phyloP scores from a whole-genome alignment of 192 early-diverging fungal species.

The Coemansia sp. region DNA sequence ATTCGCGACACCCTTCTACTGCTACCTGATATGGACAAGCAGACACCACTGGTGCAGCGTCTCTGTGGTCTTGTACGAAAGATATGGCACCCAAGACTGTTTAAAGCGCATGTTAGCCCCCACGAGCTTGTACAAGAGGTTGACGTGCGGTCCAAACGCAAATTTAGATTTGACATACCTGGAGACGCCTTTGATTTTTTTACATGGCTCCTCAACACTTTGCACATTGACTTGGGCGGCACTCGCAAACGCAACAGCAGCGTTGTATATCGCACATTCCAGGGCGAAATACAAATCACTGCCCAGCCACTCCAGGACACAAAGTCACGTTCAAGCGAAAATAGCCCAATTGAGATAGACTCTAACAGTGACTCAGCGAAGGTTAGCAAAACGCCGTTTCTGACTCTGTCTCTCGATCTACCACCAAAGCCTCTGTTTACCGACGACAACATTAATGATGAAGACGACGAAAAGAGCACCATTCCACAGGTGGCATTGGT shows the following conservation, averaged over 20 bases:
- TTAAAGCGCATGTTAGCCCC: conserved; percentile 93
- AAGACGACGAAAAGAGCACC: conserved; percentile 6
- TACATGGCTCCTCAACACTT: conserved; percentile 87
- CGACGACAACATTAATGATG: conserved; percentile 74
- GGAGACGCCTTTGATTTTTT: conserved; percentile 85
- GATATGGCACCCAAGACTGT: conserved; percentile 89
- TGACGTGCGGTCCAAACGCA: conserved; percentile 70
- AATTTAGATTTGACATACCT: conserved; percentile 76
- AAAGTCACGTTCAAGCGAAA: conserved; percentile 22
- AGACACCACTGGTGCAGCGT: conserved; percentile 65
- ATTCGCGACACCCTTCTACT: conserved; percentile 80
- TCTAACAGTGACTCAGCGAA: conserved; percentile 18
- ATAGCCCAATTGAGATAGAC: conserved; percentile 17
- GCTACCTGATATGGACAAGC: conserved; percentile 18
- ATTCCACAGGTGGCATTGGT: conserved; percentile 91
- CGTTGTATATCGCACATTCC: conserved; percentile 80
- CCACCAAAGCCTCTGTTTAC: conserved; percentile 90
- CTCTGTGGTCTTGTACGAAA: conserved; percentile 80
- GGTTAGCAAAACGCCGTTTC: conserved; percentile 60
- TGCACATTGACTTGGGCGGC: conserved; percentile 85
- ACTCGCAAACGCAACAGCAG: conserved; percentile 70
- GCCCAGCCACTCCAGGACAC: conserved; percentile 59
- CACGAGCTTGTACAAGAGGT: conserved; percentile 96
- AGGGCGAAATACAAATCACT: conserved; percentile 79
- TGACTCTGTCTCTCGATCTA: conserved; percentile 85